Evolutionary conservation across 1,284 basidiomycete species (phyloP).

Genomic region (Ustilago vetiveriae): DNA sequence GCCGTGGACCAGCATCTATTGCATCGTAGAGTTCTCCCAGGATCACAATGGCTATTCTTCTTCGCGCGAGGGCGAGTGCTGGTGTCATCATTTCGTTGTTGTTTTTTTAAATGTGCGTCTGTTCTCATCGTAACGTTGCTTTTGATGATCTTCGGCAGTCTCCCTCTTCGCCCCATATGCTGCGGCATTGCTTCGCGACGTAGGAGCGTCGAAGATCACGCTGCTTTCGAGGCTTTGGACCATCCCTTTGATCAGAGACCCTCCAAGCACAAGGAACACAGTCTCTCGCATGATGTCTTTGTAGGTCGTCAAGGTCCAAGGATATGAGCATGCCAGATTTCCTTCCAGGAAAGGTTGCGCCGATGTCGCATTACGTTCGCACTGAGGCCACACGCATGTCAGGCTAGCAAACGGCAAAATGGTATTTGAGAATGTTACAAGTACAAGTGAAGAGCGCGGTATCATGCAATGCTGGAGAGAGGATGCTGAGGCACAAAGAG

Average conservation of each 20-base stretch:
- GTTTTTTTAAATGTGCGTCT: no score
- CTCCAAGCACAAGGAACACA: background rate
- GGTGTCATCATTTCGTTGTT: no score
- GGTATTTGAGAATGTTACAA: conserved; percentile 12
- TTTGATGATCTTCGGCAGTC: conserved; percentile 11
- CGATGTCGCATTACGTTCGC: no score
- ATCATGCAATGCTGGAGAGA: background rate
- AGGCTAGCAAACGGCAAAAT: background rate
- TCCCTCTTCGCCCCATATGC: conserved; percentile 50
- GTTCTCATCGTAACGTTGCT: no score
- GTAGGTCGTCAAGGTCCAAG: no score
- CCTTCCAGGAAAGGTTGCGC: no score
- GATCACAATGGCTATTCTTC: conserved; percentile 49
- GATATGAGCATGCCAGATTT: no score
- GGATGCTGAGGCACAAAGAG: background rate
- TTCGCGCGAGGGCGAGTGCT: conserved; percentile 42
- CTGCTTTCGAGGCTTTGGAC: conserved; percentile 44
- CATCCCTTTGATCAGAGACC: conserved; percentile 25
- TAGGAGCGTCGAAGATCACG: conserved; percentile 43
- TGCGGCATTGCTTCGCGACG: conserved; percentile 44
- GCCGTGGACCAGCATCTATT: no score
- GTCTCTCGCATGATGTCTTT: no score
- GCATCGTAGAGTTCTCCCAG: conserved; percentile 51
- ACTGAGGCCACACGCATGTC: no score
- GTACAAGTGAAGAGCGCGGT: conserved; percentile 17